Base-by-base conservation (phyloP, 129 eudicot species). In the Artemisia annua region DNA sequence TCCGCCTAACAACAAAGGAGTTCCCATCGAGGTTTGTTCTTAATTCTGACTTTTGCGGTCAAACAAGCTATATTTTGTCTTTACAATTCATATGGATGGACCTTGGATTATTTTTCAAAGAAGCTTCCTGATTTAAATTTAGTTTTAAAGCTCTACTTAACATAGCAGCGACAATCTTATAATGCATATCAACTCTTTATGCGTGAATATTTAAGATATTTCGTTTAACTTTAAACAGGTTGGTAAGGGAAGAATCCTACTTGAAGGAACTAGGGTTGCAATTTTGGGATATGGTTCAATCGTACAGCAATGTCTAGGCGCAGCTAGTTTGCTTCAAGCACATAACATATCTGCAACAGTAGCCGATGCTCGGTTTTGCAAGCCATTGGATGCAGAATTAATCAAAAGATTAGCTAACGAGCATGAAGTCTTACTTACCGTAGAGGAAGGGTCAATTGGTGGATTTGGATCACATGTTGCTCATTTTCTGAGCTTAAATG, bases 401-500 rank as follows among this genome's bases (percentile, higher is more conserved):
- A 83, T 88, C 48, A 83, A 67, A 70, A 76, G 83, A 77, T 46
- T 88, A 64, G 91, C 96, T 18, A 86, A 81, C 51, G 89, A 86
- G 66, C 96, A 88, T 49, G 87, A 88, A 69, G 69, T 88, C 66
- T 67, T 88, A 43, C 82, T 88, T 58, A 88, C 95, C 0, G 82
- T 81, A n/a, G 95, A 88, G 58, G 95, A 88, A 77, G 96, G 96
- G 32, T 88, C 96, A 2, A 44, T 88, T 63, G 96, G 96, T 71
- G 96, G 96, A 10, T 88, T 88, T 63, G 91, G 96, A 53, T 88
- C 96, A 12, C 96, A 88, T 48, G 89, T 85, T n/a, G 66, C 87
- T 4, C 96, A 88, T 63, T 88, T 81, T 74, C 65, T 88, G 49
- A 85, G 89, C 82, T 75, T 88, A 56, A 86, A 80, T 56, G 89